Base-by-base conservation (phyloP, 2,329 filamentous ascomycete genomes). In the Ophiostoma ips region DNA sequence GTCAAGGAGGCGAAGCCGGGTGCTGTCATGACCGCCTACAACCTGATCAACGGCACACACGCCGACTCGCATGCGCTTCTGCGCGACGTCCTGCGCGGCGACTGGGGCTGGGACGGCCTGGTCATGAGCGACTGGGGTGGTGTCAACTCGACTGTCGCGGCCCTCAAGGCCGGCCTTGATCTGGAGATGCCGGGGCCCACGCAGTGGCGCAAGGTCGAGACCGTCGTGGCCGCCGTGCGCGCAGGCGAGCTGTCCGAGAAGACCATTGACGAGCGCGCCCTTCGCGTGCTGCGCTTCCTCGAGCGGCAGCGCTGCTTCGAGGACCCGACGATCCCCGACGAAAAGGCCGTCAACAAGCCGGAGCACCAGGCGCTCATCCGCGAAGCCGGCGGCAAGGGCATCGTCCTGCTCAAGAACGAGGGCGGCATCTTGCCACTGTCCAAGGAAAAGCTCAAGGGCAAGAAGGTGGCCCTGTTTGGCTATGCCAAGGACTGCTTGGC, bases 131-230 rank as follows among this genome's bases (percentile, higher is more conserved):
- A 49, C 37, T 41, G 38, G 19, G 47, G 37, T 4, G 37, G 47
- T 6, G 36, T 36, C 2, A 48, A 40, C 36, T 48, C 46, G 5
- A 38, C 38, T 2, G 47, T 34, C 5, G 37, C 43, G 3, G 38
- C 47, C 3, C 38, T 49, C 37, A 34, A 35, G 3, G 37, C 47
- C 10, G 37, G 47, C 9, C 34, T 48, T 6, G 46, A 48, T 16
- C 28, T 48, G n/a, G 46, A 48, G 36, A 48, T 48, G 46, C 46
- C 46, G 3, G 46, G 46, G 10, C 46, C 46, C 6, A 36, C 46
- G 16, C 36, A 33, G 34, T 33, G n/a, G 34, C 21, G 46, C 28
- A 33, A 9, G 16, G 18, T 41, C 8, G 36, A 18, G n/a, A 21
- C 46, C 6, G 46, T 48, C 10, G n/a, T 38, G 36, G 36, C 31